phyloP scores from a whole-genome alignment of 1,284 basidiomycete genomes.

The Malassezia slooffiae region DNA sequence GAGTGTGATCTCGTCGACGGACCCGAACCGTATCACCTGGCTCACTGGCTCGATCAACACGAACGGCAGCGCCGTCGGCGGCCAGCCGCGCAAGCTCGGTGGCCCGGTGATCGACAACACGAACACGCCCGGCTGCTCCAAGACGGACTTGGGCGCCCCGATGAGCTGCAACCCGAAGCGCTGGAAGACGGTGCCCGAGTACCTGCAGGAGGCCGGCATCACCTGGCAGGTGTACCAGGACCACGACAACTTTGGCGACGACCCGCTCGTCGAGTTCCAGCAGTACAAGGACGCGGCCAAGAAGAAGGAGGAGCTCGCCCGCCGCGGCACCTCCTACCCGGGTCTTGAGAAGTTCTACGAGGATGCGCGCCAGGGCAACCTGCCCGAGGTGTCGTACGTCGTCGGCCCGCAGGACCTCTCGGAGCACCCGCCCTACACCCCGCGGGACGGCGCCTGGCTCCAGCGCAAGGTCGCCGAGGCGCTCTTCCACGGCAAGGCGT shows the following conservation, averaged over 20 bases:
- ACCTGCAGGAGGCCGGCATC: slow-evolving; percentile 23
- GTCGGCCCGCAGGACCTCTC: slow-evolving; percentile 29
- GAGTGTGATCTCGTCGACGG: slow-evolving; percentile 23
- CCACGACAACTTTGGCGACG: slow-evolving; percentile 27
- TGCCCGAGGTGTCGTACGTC: slow-evolving; percentile 32
- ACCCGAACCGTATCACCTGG: slow-evolving; percentile 26
- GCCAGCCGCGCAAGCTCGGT: slow-evolving; percentile 5
- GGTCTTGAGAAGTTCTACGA: slow-evolving; percentile 28
- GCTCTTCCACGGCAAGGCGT: slow-evolving; percentile 22
- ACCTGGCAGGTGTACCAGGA: slow-evolving; percentile 29
- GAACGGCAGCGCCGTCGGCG: slow-evolving; percentile 6
- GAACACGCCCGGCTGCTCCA: slow-evolving; percentile 8
- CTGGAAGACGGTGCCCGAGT: slow-evolving; percentile 33
- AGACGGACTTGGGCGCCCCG: slow-evolving; percentile 2
- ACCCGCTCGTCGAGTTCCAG: slow-evolving; percentile 13
- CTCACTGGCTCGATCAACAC: slow-evolving; percentile 18
- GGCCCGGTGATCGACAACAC: slow-evolving; percentile 19
- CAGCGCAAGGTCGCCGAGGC: slow-evolving; percentile 34
- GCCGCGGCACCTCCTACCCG: slow-evolving; percentile 18
- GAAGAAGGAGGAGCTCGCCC: slow-evolving; percentile 14
- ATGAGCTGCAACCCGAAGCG: slow-evolving; percentile 18
- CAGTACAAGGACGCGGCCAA: slow-evolving; percentile 15
- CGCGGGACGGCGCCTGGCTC: slow-evolving; percentile 28
- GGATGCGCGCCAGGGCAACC: slow-evolving; percentile 24
- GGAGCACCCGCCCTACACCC: slow-evolving; percentile 30